Conservation (phyloP, 345 rosid species). For the Cardamine occulta region DNA sequence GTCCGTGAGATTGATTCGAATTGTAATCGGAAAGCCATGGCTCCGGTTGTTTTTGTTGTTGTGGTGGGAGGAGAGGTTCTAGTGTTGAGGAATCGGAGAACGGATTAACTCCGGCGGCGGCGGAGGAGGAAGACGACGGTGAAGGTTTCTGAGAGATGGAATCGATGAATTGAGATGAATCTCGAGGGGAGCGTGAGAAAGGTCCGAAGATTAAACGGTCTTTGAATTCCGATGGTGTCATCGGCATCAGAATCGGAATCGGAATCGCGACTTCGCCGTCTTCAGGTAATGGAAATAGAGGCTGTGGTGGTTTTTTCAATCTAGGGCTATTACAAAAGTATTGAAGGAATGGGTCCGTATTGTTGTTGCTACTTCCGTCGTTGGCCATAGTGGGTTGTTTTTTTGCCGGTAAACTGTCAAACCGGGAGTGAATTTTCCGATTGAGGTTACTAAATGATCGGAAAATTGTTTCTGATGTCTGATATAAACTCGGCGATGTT, state of each 20-base stretch:
- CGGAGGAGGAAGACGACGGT: slow-evolving; percentile 37
- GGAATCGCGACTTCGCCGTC: slow-evolving; percentile 58
- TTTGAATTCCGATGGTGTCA: slow-evolving; percentile 76
- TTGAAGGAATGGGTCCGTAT: slow-evolving; percentile 63
- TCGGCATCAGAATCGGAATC: slow-evolving; percentile 57
- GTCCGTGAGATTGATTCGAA: slow-evolving; percentile 13
- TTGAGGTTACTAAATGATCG: not conserved
- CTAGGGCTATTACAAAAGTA: slow-evolving; percentile 50
- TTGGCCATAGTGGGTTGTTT: slow-evolving; percentile 14
- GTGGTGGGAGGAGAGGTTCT: slow-evolving; percentile 38
- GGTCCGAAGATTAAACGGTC: slow-evolving; percentile 92
- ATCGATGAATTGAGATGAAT: slow-evolving; percentile 58
- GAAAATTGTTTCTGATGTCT: not conserved
- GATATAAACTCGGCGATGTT: not conserved
- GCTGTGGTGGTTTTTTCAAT: slow-evolving; percentile 41
- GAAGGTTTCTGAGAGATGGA: slow-evolving; percentile 54
- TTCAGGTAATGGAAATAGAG: slow-evolving; percentile 73
- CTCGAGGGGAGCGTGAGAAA: slow-evolving; percentile 46
- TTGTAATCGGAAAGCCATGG: slow-evolving; percentile 8
- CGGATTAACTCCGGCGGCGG: not conserved
- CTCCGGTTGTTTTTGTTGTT: slow-evolving; percentile 8
- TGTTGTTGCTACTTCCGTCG: slow-evolving; percentile 46
- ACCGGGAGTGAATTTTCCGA: not conserved
- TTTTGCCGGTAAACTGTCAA: slow-evolving; percentile 30
- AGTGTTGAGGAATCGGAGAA: slow-evolving; percentile 33